Evolutionary conservation across 1,139 yeast species (phyloP), one percentile per base, ranked within the genome.

Genomic region (Blastobotrys raffinosifermentans): DNA sequence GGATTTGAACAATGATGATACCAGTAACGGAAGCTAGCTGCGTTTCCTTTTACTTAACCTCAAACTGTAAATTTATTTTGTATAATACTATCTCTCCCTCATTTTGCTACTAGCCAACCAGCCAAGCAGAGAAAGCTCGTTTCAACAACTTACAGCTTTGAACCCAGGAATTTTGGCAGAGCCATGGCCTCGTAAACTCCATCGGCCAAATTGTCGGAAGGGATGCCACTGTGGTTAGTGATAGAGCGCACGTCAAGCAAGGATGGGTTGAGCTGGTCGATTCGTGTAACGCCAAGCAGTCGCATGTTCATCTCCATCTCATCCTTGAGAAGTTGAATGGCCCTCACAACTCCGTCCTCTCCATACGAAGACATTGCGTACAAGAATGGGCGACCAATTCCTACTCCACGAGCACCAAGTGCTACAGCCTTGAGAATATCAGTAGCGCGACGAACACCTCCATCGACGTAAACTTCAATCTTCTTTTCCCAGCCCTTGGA

Each of bases 261-360:
- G 5, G 66, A 62, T 10, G 77, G 78, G 47, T 74, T 68, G 45
- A 89, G 67, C 30, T 86, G 80, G 32, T 70, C 73, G 15, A 89
- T 64, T 18, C 68, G 69, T 16, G 75, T 77, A 22, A 75, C 94
- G 30, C 96, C 97, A 35, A 89, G 64, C 35, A 87, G 67, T 48
- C 95, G 71, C 96, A 89, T 85, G 60, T 81, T 77, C 91, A 86
- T 83, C 46, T 73, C 77, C 58, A 89, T 60, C 57, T 89, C 97
- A 44, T 80, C 87, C 54, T 79, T 81, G 49, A 89, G 67, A 34
- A 86, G 64, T 51, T 81, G 87, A 47, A 83, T 79, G 6, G 94
- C 91, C 49, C 74, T 75, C 39, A 68, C 67, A 13, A 87, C 95
- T 44, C 96, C 96, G 6, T 70, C 78, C 45, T 74, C 86, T 13